phyloP scores from a whole-genome alignment of 495 filamentous ascomycete genomes.

The Tuber umbilicatum region DNA sequence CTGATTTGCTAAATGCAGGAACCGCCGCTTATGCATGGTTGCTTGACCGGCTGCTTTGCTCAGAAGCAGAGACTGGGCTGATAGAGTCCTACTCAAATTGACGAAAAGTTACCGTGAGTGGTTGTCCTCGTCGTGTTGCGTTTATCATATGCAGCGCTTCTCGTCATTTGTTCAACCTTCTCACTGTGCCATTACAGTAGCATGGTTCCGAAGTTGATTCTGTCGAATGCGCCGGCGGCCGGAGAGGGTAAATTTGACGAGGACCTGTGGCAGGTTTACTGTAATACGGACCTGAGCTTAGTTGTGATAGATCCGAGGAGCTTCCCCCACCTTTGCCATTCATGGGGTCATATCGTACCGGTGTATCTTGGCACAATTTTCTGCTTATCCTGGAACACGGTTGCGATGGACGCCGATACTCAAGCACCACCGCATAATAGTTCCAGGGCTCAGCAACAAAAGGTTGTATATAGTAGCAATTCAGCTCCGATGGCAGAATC shows the following conservation, averaged over 20 bases:
- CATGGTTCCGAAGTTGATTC: neutral
- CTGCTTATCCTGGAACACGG: neutral
- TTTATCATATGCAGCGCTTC: neutral
- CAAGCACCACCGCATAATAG: neutral
- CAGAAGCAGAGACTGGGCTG: neutral
- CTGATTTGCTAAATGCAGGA: slow-evolving; percentile 39
- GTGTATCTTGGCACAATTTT: neutral
- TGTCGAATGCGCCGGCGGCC: neutral
- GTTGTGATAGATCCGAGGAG: neutral
- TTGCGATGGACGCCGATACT: neutral
- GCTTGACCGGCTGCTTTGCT: neutral
- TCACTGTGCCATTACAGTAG: neutral
- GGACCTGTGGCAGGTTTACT: neutral
- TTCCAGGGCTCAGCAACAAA: neutral
- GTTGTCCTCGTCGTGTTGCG: neutral
- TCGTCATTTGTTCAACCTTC: neutral
- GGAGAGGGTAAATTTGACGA: neutral
- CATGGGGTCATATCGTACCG: neutral
- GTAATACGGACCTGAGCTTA: neutral
- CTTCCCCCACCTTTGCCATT: neutral
- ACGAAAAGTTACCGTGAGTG: neutral
- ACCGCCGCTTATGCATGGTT: slow-evolving; percentile 38
- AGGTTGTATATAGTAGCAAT: neutral
- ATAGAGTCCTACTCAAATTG: neutral
- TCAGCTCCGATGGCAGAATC: neutral